phyloP scores from a whole-genome alignment of 176 grass and related monocot species.

The Aechmea fasciata region DNA sequence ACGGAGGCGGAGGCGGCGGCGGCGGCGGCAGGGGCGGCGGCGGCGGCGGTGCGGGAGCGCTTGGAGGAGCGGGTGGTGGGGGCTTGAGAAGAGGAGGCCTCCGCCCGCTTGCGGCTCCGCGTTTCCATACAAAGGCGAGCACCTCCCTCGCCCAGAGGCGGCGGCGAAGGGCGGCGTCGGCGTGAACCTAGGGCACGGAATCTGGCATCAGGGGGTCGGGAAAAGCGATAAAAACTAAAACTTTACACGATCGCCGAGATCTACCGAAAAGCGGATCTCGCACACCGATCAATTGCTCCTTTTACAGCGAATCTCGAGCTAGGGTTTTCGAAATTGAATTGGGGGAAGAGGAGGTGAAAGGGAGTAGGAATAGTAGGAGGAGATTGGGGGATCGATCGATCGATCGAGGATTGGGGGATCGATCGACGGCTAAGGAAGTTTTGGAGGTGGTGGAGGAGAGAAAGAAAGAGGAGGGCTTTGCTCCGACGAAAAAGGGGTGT shows the following conservation, averaged over 20 bases:
- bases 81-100: slow-evolving; percentile 79
- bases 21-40: slow-evolving; percentile 27
- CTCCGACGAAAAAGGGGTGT: background rate
- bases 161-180: slow-evolving; percentile 12
- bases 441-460: too few species aligned
- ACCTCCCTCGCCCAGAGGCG: slow-evolving; percentile 34
- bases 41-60: slow-evolving; percentile 27
- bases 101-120: slow-evolving; percentile 94
- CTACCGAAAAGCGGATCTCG: background rate
- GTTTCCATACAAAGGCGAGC: slow-evolving; percentile 79
- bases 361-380: background rate
- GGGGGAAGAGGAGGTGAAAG: background rate
- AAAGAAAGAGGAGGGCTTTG: background rate
- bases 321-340: slow-evolving; percentile 1
- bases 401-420: background rate
- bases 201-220: background rate
- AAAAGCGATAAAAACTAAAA: background rate
- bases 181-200: background rate
- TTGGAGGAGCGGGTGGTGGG: slow-evolving; percentile 30
- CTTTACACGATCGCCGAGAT: background rate
- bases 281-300: background rate
- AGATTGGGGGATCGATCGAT: background rate
- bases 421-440: background rate
- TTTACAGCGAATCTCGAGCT: background rate
- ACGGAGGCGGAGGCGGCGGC: background rate